These are phyloP conservation scores for Achaetomiella virescens DNA, from an alignment of 495 filamentous ascomycete species.

Conservation along the genomic window DNA sequence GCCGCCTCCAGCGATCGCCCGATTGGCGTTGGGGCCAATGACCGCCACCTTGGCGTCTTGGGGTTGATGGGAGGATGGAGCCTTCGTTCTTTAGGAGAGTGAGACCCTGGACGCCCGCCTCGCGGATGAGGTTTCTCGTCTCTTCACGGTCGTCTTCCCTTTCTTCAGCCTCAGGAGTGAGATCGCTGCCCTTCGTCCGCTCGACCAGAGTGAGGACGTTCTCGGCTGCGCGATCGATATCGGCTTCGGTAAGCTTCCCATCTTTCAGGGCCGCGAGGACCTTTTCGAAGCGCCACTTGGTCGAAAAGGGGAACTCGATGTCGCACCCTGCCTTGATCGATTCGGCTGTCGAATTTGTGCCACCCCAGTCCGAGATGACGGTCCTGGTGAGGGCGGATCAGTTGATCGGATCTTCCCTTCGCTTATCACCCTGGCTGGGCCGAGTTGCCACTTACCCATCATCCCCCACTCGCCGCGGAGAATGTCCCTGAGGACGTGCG, in stretches of 20 bases:
- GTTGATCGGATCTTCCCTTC: slow-evolving; percentile 8
- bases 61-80: slow-evolving; percentile 56
- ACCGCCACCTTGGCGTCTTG: slow-evolving; percentile 59
- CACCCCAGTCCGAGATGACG: slow-evolving; percentile 71
- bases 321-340: slow-evolving; percentile 70
- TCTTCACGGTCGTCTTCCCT: slow-evolving; percentile 58
- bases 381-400: slow-evolving; percentile 30
- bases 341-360: slow-evolving; percentile 62
- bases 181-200: slow-evolving; percentile 52
- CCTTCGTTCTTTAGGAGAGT: slow-evolving; percentile 76
- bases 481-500: slow-evolving; percentile 62
- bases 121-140: slow-evolving; percentile 60
- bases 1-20: slow-evolving; percentile 72
- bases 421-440: background rate
- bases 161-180: slow-evolving; percentile 55
- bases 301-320: slow-evolving; percentile 71
- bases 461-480: slow-evolving; percentile 67
- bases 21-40: slow-evolving; percentile 78
- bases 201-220: slow-evolving; percentile 66
- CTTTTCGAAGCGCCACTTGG: slow-evolving; percentile 64
- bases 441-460: slow-evolving; percentile 48
- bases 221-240: slow-evolving; percentile 48
- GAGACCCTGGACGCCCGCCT: slow-evolving; percentile 64
- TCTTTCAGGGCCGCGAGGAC: slow-evolving; percentile 56
- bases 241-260: slow-evolving; percentile 47